Conservation (phyloP, 192 early-diverging fungal species). For the Podila clonocystis region DNA sequence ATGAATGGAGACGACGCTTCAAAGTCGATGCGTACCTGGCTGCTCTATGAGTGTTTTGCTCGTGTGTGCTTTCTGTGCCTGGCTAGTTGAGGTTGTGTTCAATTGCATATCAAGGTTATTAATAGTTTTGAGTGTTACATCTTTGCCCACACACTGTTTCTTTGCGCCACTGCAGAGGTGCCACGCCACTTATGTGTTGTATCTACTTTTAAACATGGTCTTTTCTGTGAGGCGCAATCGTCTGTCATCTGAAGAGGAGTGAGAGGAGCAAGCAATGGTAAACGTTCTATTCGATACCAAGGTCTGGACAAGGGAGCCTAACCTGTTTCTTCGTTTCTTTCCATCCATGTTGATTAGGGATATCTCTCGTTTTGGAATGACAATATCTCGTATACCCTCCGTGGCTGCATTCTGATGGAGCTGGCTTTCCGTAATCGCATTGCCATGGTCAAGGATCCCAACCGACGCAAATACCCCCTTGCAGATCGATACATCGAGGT, state of each 20-base stretch:
- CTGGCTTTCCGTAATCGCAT: conserved; percentile 94
- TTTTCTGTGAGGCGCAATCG: too few relatives aligned
- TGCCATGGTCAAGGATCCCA: conserved; percentile 86
- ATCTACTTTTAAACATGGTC: neutral
- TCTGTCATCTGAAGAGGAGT: too few relatives aligned
- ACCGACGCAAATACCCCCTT: conserved; percentile 76
- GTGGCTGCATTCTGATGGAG: conserved; percentile 97
- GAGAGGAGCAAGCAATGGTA: neutral
- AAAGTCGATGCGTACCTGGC: too few relatives aligned
- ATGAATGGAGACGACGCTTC: too few relatives aligned
- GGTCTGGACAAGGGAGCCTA: neutral
- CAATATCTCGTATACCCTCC: conserved; percentile 96
- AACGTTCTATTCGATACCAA: conserved; percentile 2
- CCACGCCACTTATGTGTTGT: neutral
- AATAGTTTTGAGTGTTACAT: too few relatives aligned
- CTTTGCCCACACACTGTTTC: neutral
- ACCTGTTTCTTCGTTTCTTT: neutral
- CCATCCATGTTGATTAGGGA: conserved; percentile 66
- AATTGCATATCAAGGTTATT: too few relatives aligned
- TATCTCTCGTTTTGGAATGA: conserved; percentile 99
- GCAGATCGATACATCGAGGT: conserved; percentile 89
- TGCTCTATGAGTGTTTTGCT: too few relatives aligned
- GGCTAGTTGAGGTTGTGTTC: too few relatives aligned
- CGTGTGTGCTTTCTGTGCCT: too few relatives aligned
- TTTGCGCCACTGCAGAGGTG: neutral